Conservation (phyloP, 2,329 filamentous ascomycete species). For the Talaromyces funiculosus region DNA sequence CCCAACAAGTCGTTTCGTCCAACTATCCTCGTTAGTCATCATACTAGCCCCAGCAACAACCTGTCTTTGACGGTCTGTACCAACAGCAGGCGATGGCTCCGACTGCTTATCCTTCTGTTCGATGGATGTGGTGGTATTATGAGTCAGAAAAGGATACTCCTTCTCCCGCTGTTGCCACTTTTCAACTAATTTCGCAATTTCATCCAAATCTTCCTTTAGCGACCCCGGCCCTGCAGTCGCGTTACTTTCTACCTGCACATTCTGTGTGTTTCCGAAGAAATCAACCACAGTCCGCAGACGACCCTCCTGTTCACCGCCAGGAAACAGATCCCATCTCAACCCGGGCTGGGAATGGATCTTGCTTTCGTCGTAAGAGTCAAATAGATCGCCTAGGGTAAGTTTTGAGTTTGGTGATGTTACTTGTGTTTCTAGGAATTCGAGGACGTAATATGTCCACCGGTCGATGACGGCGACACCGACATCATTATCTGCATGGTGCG, state of each 20-base stretch:
- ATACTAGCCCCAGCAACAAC: slow-evolving; percentile 45
- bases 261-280: slow-evolving; percentile 98
- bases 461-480: slow-evolving; percentile 98
- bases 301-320: slow-evolving; percentile 70
- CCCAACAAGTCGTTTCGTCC: slow-evolving; percentile 50
- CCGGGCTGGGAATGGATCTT: slow-evolving; percentile 94
- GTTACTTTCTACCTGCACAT: slow-evolving; percentile 75
- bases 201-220: slow-evolving; percentile 65
- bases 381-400: slow-evolving; percentile 85
- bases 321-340: slow-evolving; percentile 91
- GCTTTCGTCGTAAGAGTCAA: slow-evolving; percentile 89
- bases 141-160: slow-evolving; percentile 24
- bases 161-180: slow-evolving; percentile 40
- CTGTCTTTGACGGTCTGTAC: slow-evolving; percentile 23
- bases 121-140: slow-evolving; percentile 13
- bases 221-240: slow-evolving; percentile 48
- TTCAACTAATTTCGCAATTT: slow-evolving; percentile 60
- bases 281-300: slow-evolving; percentile 81
- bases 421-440: slow-evolving; percentile 90
- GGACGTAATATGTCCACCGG: slow-evolving; percentile 96
- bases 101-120: not conserved
- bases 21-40: slow-evolving; percentile 59
- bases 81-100: slow-evolving; percentile 18
- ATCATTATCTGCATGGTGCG: slow-evolving; percentile 95
- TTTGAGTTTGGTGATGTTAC: slow-evolving; percentile 81